These are phyloP conservation scores for Sarocladium brachiariae DNA, from an alignment of 2,329 filamentous ascomycete genomes.

Conservation along the genomic window DNA sequence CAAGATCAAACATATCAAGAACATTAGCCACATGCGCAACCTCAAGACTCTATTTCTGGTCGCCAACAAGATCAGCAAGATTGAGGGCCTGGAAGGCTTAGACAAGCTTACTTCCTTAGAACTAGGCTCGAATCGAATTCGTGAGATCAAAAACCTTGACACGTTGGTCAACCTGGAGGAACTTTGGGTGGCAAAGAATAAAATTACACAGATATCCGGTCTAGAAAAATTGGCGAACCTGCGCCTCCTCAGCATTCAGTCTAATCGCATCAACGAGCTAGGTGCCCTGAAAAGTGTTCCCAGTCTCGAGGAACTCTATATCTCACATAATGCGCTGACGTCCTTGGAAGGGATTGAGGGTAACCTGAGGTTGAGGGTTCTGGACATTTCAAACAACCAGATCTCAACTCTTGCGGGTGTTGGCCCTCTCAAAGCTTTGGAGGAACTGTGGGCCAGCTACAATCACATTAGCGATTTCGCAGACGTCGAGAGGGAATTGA, in stretches of 20 bases:
- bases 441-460: constrained; percentile 93
- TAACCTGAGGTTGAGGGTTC: constrained; percentile 61
- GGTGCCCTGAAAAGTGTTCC: constrained; percentile 66
- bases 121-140: constrained; percentile 84
- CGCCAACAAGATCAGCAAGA: constrained; percentile 85
- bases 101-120: constrained; percentile 75
- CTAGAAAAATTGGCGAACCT: constrained; percentile 71
- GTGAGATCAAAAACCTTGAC: constrained; percentile 81
- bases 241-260: constrained; percentile 87
- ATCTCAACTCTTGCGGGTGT: constrained; percentile 70
- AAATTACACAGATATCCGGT: constrained; percentile 77
- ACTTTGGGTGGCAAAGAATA: constrained; percentile 94
- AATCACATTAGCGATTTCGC: constrained; percentile 74
- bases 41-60: constrained; percentile 86
- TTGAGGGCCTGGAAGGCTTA: constrained; percentile 76
- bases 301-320: constrained; percentile 85
- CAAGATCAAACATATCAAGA: constrained; percentile 98
- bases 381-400: constrained; percentile 88
- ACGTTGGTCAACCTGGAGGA: constrained; percentile 72
- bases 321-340: constrained; percentile 87
- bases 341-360: constrained; percentile 66
- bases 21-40: constrained; percentile 68
- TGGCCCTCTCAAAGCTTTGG: constrained; percentile 59
- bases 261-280: constrained; percentile 80
- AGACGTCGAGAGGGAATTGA: constrained; percentile 73